Percentiles rank a stretch among this genome's conserved stretches.
phyloP scores from a whole-genome alignment of 2,329 filamentous ascomycete genomes.

The Paecilomyces fulvus region DNA sequence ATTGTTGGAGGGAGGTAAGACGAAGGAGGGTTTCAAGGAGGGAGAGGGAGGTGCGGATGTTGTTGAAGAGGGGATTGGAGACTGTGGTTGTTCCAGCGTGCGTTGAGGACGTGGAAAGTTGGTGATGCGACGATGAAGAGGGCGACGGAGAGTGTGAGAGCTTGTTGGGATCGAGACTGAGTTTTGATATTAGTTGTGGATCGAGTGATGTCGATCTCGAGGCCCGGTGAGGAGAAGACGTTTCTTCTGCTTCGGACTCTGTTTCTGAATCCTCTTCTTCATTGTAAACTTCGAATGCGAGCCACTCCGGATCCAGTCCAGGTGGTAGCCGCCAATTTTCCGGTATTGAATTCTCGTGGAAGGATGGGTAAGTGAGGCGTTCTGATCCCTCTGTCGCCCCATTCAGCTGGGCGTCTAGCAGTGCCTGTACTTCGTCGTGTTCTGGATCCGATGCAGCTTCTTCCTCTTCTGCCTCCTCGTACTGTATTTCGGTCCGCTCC shows the following conservation, averaged over 20 bases:
- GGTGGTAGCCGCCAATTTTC: constrained; percentile 56
- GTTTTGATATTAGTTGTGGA: constrained; percentile 39
- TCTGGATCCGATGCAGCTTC: constrained; percentile 20
- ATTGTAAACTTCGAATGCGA: constrained; percentile 77
- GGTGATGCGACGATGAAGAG: constrained; percentile 4
- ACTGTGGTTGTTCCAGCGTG: constrained; percentile 15
- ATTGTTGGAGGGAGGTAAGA: constrained; percentile 79
- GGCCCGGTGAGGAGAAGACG: constrained; percentile 12
- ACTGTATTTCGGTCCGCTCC: constrained; percentile 36
- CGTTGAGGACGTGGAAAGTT: constrained; percentile 16
- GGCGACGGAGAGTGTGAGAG: constrained; percentile 3
- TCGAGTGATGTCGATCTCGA: constrained; percentile 27
- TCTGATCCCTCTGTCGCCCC: constrained; percentile 3
- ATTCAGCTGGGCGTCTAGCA: constrained; percentile 31
- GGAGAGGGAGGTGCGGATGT: constrained; percentile 61
- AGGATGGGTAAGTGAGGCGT: constrained; percentile 10
- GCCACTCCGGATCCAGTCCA: constrained; percentile 80
- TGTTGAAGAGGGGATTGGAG: constrained; percentile 42
- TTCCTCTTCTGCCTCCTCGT: constrained; percentile 19
- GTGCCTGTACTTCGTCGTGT: constrained; percentile 35
- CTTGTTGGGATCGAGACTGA: constrained; percentile 31
- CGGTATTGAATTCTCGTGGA: constrained; percentile 23
- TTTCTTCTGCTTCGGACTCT: constrained; percentile 37
- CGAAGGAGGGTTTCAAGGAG: constrained; percentile 83
- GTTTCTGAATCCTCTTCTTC: constrained; percentile 53